Conservation (phyloP, 73 alveolate genomes). For the Paramecium tetraurelia region DNA sequence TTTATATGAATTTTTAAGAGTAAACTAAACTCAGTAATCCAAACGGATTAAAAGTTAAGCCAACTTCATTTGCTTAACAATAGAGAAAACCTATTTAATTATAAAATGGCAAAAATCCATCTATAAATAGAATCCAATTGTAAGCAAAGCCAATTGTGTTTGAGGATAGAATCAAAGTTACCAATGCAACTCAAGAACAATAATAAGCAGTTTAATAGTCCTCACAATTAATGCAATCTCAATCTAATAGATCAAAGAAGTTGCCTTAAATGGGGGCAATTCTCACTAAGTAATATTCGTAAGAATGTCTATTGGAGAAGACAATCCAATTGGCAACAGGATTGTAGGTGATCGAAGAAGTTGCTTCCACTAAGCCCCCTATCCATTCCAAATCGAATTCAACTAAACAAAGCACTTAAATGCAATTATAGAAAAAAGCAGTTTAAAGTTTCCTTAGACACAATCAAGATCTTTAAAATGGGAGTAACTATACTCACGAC, state of each 20-base stretch:
- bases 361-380: background rate
- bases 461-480: background rate
- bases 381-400: background rate
- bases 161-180: background rate
- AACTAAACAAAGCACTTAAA: background rate
- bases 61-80: background rate
- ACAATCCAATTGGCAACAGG: constrained; percentile 1
- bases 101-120: background rate
- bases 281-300: background rate
- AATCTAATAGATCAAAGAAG: background rate
- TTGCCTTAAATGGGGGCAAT: background rate
- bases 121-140: background rate
- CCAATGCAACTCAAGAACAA: background rate
- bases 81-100: background rate
- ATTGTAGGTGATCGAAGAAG: constrained; percentile 4
- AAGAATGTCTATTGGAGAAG: background rate
- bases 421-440: background rate
- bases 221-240: background rate
- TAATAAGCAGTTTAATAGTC: background rate
- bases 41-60: background rate
- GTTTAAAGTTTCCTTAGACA: background rate
- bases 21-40: background rate
- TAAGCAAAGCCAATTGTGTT: background rate
- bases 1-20: background rate
- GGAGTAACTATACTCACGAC: background rate